Evolutionary conservation across 371 early-diverging fungal species (phyloP).

Genomic region (Phascolomyces articulosus): DNA sequence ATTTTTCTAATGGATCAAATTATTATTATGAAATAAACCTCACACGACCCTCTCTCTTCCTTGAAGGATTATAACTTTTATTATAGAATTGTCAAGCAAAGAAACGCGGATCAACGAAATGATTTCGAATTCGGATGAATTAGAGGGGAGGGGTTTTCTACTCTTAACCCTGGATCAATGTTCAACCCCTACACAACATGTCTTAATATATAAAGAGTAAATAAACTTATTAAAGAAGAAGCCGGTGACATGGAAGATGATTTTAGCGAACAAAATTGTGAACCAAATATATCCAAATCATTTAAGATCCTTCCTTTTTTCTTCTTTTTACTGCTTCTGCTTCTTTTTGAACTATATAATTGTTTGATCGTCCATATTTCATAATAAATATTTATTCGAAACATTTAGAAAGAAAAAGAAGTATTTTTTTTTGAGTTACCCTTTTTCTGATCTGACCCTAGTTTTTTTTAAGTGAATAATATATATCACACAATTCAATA

Average conservation of each 20-base stretch:
- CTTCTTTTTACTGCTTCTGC: not conserved
- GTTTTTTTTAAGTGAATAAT: too few relatives aligned
- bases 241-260: conserved; percentile 8
- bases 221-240: too few relatives aligned
- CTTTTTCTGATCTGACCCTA: not conserved
- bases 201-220: too few relatives aligned
- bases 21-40: not conserved
- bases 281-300: not conserved
- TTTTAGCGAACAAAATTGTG: not conserved
- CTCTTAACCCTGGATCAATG: conserved; percentile 5
- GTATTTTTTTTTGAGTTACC: not conserved
- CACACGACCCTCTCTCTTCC: not conserved
- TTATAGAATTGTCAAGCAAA: too few relatives aligned
- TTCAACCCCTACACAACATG: not conserved
- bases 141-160: not conserved
- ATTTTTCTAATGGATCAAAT: conserved; percentile 4
- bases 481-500: not conserved
- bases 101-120: too few relatives aligned
- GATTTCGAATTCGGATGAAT: conserved; percentile 1
- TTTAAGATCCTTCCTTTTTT: too few relatives aligned
- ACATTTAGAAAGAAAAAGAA: too few relatives aligned
- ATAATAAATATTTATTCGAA: not conserved
- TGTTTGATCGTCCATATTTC: too few relatives aligned
- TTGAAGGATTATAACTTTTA: too few relatives aligned
- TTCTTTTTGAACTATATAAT: too few relatives aligned